Evolutionary conservation across 371 early-diverging fungal genomes (phyloP).

Genomic region (Amoeboaphelidium protococcarum): DNA sequence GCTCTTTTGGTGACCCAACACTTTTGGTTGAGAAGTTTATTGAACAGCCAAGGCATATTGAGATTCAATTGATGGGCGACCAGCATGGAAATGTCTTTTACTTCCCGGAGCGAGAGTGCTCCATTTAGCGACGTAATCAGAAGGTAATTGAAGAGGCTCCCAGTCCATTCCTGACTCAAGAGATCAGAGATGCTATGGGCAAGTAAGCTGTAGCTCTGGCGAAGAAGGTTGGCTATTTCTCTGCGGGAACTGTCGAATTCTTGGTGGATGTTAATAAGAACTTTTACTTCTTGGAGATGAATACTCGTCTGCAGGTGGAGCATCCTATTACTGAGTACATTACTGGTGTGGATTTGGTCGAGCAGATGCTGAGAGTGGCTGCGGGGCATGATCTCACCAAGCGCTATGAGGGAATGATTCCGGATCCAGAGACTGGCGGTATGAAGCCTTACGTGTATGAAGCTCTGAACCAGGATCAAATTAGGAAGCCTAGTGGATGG

Average conservation of each 20-base stretch:
- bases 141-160: constrained; percentile 66
- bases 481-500: constrained; percentile 14
- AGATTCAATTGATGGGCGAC: constrained; percentile 63
- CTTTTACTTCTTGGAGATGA: constrained; percentile 58
- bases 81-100: constrained; percentile 46
- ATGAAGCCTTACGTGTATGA: not conserved
- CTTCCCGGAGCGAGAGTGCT: constrained; percentile 71
- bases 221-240: constrained; percentile 49
- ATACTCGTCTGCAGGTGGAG: constrained; percentile 52
- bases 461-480: no score
- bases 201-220: constrained; percentile 51
- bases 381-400: constrained; percentile 9
- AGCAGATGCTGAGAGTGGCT: constrained; percentile 2
- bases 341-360: constrained; percentile 15
- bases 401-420: constrained; percentile 13
- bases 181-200: constrained; percentile 44
- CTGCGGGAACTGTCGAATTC: constrained; percentile 17
- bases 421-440: constrained; percentile 1
- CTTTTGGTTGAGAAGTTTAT: constrained; percentile 81
- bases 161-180: constrained; percentile 22
- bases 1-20: constrained; percentile 65
- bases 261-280: constrained; percentile 21
- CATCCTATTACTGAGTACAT: constrained; percentile 11
- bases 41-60: constrained; percentile 64
- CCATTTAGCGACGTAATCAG: constrained; percentile 69